Conservation (phyloP, 192 early-diverging fungal genomes). For the Backusella parvicylindrica region DNA sequence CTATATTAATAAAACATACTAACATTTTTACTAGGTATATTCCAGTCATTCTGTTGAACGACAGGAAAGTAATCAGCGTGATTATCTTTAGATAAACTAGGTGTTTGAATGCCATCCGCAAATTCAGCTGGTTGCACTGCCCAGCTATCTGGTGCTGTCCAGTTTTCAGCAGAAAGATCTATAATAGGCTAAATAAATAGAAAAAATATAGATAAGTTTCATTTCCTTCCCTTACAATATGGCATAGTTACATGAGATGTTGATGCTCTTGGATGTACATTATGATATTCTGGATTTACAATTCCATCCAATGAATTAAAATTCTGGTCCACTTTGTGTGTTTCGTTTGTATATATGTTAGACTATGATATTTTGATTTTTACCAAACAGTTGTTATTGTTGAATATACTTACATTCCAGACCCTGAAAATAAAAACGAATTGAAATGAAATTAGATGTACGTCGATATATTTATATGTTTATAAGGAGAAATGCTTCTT, state of each 20-base stretch:
- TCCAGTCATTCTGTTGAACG: conserved; percentile 13
- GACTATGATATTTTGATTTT: neutral
- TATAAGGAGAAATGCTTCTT: neutral
- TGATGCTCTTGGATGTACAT: neutral
- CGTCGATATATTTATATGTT: neutral
- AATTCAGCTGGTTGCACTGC: conserved; percentile 49
- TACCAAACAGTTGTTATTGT: neutral
- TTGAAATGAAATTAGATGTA: neutral
- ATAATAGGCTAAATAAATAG: neutral
- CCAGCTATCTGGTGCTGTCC: conserved; percentile 71
- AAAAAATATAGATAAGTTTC: neutral
- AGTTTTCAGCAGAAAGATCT: conserved; percentile 36
- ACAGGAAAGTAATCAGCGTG: conserved; percentile 29
- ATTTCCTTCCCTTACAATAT: neutral
- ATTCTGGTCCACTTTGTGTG: conserved; percentile 31
- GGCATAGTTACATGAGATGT: neutral
- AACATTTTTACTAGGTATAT: conserved; percentile 21
- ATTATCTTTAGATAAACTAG: conserved; percentile 23
- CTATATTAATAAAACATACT: neutral
- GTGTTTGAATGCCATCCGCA: neutral
- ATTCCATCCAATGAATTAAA: conserved; percentile 42
- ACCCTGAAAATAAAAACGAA: neutral
- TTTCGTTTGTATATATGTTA: too few species aligned
- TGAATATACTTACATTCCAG: neutral
- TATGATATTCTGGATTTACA: conserved; percentile 29